Evolutionary conservation across 2,329 filamentous ascomycete species (phyloP).

Genomic region (Pseudofabraea citricarpa): DNA sequence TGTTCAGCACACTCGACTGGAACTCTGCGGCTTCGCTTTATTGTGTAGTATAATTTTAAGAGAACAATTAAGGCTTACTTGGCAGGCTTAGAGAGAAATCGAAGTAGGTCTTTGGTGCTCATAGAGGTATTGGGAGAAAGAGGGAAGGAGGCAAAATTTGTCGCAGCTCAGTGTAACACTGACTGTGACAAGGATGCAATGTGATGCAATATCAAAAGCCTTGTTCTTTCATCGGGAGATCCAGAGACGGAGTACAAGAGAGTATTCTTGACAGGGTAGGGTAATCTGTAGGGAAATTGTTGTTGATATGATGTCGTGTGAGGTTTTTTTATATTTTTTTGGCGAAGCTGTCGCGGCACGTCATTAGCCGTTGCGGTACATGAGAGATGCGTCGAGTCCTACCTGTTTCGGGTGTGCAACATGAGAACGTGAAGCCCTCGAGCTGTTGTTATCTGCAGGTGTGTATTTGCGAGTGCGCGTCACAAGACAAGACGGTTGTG

Average conservation of each 20-base stretch:
- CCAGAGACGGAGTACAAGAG: neutral
- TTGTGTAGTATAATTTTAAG: too few species aligned
- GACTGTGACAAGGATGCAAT: conserved; percentile 11
- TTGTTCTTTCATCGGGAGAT: neutral
- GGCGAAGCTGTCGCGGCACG: too few species aligned
- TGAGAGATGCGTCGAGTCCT: too few species aligned
- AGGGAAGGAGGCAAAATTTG: conserved; percentile 6
- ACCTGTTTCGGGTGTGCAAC: too few species aligned
- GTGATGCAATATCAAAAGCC: neutral
- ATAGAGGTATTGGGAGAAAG: conserved; percentile 55
- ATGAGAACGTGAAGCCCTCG: too few species aligned
- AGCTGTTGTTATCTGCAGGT: too few species aligned
- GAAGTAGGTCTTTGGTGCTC: conserved; percentile 85
- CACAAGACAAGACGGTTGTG: too few species aligned
- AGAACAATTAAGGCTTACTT: conserved; percentile 67
- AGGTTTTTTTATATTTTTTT: too few species aligned
- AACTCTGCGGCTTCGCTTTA: too few species aligned
- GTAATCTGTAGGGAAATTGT: neutral
- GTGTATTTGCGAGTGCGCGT: too few species aligned
- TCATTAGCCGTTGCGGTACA: neutral
- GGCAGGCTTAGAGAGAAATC: conserved; percentile 90
- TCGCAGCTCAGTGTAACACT: conserved; percentile 19
- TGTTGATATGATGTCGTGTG: neutral
- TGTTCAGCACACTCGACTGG: too few species aligned
- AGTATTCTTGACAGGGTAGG: neutral